Percentiles rank a stretch among this genome's conserved stretches.
Conservation (phyloP, 1,284 basidiomycete species). For the Acaromyces ingoldii region DNA sequence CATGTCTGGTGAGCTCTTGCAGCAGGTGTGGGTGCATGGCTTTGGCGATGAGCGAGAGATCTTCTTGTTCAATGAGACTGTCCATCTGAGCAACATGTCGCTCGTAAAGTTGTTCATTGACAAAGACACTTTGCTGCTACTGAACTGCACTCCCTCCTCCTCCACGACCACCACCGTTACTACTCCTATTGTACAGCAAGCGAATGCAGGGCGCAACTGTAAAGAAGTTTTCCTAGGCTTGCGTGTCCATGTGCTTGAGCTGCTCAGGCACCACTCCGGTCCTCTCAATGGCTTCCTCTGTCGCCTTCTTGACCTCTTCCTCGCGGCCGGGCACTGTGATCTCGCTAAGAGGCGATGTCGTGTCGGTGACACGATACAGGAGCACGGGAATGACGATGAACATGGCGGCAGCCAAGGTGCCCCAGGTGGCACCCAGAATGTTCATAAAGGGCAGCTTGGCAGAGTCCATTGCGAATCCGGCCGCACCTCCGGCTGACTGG, state of each 20-base stretch:
- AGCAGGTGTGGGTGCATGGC: no score
- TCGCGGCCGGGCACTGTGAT: conserved; percentile 32
- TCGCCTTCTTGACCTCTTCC: conserved; percentile 9
- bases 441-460: conserved; percentile 33
- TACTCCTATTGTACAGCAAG: no score
- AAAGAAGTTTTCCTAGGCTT: no score
- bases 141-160: no score
- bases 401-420: conserved; percentile 29
- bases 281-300: conserved; percentile 13
- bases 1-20: no score
- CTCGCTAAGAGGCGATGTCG: conserved; percentile 26
- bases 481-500: conserved; percentile 37
- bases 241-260: background rate
- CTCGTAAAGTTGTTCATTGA: no score
- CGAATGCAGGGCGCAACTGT: no score
- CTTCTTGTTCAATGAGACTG: no score
- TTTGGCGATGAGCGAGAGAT: no score
- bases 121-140: no score
- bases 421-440: conserved; percentile 39
- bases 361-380: conserved; percentile 26
- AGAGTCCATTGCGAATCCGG: conserved; percentile 35
- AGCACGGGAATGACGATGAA: conserved; percentile 34
- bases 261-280: conserved; percentile 5
- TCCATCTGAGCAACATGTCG: no score
- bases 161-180: no score